Evolutionary conservation across 2,329 filamentous ascomycete species (phyloP).

Genomic region (Daldinia sp.): DNA sequence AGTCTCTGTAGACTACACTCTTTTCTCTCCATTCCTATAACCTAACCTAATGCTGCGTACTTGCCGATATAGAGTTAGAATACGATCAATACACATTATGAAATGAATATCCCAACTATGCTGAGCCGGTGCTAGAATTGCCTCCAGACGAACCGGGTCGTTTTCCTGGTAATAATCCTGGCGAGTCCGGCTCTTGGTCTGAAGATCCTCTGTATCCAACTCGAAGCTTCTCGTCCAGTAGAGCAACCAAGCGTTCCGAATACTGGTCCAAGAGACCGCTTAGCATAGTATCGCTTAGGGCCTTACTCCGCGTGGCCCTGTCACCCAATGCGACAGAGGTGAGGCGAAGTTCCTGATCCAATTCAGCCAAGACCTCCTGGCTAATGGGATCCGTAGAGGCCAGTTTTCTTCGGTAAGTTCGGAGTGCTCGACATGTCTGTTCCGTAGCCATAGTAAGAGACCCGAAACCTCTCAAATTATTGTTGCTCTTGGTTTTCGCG

Average conservation of each 20-base stretch:
- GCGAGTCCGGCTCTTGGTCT: constrained; percentile 36
- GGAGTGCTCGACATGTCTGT: constrained; percentile 68
- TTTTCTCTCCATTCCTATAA: background rate
- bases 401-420: constrained; percentile 70
- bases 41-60: constrained; percentile 3
- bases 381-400: constrained; percentile 64
- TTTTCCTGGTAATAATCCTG: constrained; percentile 31
- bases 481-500: constrained; percentile 59
- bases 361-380: constrained; percentile 65
- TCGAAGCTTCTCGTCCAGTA: constrained; percentile 76
- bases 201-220: constrained; percentile 50
- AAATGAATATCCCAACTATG: constrained; percentile 38
- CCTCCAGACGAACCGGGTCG: constrained; percentile 37
- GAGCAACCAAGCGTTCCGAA: constrained; percentile 73
- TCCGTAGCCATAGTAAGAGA: constrained; percentile 70
- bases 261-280: constrained; percentile 77
- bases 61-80: constrained; percentile 30
- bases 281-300: constrained; percentile 65
- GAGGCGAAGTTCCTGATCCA: constrained; percentile 71
- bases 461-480: constrained; percentile 60
- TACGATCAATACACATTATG: constrained; percentile 35
- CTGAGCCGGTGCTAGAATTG: constrained; percentile 36
- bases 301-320: constrained; percentile 60
- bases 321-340: constrained; percentile 69
- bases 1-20: constrained; percentile 10